phyloP scores from a whole-genome alignment of 345 rosid genomes.

The Salix caprea region DNA sequence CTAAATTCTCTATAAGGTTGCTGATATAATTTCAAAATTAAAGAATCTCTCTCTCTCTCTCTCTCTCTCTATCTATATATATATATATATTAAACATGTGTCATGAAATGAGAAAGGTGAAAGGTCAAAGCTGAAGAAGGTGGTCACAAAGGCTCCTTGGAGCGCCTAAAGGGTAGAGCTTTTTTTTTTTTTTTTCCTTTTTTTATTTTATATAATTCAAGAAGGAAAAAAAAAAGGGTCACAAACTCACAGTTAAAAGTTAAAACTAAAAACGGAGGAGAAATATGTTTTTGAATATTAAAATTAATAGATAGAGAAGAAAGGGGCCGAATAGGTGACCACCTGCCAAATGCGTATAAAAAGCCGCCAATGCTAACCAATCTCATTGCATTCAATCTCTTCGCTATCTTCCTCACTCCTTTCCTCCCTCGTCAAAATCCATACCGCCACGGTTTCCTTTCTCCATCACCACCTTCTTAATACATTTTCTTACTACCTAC shows the following conservation, averaged over 20 bases:
- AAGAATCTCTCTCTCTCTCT: too few relatives aligned
- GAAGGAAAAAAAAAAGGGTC: background rate
- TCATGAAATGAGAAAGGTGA: too few relatives aligned
- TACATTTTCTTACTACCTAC: too few relatives aligned
- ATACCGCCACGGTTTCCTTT: too few relatives aligned
- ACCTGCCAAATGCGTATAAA: slow-evolving; percentile 6
- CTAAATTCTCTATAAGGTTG: background rate
- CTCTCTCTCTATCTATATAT: too few relatives aligned
- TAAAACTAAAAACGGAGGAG: too few relatives aligned
- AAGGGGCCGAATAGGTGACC: background rate
- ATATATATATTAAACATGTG: too few relatives aligned
- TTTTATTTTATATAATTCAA: background rate
- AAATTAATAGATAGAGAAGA: too few relatives aligned
- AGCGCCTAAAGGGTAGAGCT: background rate
- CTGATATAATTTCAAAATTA: too few relatives aligned
- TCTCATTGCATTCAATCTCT: background rate
- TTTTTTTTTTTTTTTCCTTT: background rate
- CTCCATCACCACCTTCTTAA: too few relatives aligned
- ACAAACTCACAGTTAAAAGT: background rate
- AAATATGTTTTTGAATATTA: too few relatives aligned
- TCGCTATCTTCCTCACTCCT: background rate
- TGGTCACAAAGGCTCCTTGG: background rate
- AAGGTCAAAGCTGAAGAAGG: background rate
- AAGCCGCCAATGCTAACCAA: slow-evolving; percentile 11
- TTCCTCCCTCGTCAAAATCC: background rate